Conservation (phyloP, 2,329 filamentous ascomycete species). For the Rhinocladiella mackenziei region DNA sequence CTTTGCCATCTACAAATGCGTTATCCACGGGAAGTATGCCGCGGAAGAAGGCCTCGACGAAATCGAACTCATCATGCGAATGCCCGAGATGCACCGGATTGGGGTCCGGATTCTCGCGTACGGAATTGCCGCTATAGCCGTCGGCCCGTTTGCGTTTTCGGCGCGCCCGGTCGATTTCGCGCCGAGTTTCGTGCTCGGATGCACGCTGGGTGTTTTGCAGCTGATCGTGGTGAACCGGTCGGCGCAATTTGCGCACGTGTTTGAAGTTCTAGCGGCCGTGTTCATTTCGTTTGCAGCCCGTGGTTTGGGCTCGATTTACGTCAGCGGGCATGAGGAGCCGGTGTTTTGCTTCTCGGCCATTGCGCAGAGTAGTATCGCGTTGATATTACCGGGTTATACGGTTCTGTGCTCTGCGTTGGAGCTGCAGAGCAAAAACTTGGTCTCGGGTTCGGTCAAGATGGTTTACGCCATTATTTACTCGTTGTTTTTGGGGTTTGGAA, state of each 20-base stretch:
- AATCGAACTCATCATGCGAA: constrained; percentile 54
- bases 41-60: constrained; percentile 44
- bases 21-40: constrained; percentile 45
- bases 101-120: constrained; percentile 61
- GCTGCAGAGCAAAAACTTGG: constrained; percentile 64
- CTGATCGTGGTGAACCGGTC: constrained; percentile 61
- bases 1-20: constrained; percentile 47
- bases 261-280: constrained; percentile 61
- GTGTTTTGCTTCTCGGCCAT: constrained; percentile 69
- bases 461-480: constrained; percentile 73
- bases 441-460: constrained; percentile 68
- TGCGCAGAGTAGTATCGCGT: constrained; percentile 67
- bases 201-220: constrained; percentile 1
- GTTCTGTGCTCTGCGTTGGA: constrained; percentile 61
- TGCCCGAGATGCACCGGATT: constrained; percentile 53
- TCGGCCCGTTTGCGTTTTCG: constrained; percentile 76
- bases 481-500: constrained; percentile 67
- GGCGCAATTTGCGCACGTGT: constrained; percentile 61
- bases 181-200: constrained; percentile 50
- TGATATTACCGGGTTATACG: constrained; percentile 68
- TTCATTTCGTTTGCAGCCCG: constrained; percentile 65
- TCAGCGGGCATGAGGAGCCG: constrained; percentile 42
- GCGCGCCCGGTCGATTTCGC: constrained; percentile 74
- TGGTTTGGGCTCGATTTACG: constrained; percentile 63
- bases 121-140: constrained; percentile 69